phyloP scores from a whole-genome alignment of 164 flowering plant species.

The grape (Vitis vinifera) region DNA sequence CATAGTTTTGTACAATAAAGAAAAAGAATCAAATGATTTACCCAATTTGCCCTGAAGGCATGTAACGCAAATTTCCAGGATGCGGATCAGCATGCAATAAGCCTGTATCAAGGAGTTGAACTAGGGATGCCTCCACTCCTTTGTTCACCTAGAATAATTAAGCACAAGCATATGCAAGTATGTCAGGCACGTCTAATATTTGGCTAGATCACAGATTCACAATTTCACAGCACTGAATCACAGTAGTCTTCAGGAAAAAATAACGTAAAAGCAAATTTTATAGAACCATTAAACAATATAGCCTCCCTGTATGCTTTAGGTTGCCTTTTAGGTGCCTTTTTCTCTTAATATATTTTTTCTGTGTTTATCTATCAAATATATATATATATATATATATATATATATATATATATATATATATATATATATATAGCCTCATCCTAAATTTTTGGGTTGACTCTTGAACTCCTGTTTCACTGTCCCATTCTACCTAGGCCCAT shows the following conservation, averaged over 20 bases:
- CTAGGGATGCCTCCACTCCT: slow-evolving; percentile 88
- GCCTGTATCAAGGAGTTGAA: slow-evolving; percentile 98
- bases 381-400: no score
- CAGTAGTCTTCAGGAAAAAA: no score
- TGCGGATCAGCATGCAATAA: slow-evolving; percentile 98
- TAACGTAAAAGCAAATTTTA: no score
- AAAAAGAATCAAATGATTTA: slow-evolving; percentile 12
- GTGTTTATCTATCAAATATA: no score
- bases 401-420: no score
- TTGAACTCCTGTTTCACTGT: not conserved
- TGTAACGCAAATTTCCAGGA: slow-evolving; percentile 91
- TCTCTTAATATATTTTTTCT: no score
- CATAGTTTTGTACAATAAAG: not conserved
- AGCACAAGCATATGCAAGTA: slow-evolving; percentile 5
- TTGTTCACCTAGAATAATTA: slow-evolving; percentile 65
- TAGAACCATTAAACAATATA: no score
- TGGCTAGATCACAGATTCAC: not conserved
- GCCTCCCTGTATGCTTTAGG: not conserved
- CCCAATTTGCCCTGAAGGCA: slow-evolving; percentile 79
- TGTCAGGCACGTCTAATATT: not conserved
- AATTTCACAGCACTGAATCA: not conserved
- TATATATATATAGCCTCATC: not conserved
- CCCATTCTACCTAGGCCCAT: not conserved
- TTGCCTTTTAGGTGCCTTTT: no score
- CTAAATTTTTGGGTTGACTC: not conserved